phyloP scores from a whole-genome alignment of 2,329 filamentous ascomycete species.

The Ramichloridium luteum region DNA sequence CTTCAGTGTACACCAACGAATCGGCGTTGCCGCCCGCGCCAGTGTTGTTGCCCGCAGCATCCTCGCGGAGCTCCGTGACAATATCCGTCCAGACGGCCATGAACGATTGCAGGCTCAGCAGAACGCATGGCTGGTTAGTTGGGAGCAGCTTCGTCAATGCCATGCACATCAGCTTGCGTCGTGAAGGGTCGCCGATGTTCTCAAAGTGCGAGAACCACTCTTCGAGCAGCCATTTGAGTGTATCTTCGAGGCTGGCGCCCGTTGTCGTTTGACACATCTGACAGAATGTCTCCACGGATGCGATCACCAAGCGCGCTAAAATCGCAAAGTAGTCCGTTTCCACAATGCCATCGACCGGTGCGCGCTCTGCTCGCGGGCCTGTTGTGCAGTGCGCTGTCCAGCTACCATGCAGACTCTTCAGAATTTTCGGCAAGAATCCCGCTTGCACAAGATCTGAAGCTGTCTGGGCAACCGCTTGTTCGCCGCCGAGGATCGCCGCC shows the following conservation, averaged over 20 bases:
- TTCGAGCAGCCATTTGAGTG: constrained; percentile 38
- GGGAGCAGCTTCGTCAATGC: constrained; percentile 61
- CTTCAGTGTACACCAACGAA: constrained; percentile 29
- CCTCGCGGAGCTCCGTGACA: constrained; percentile 51
- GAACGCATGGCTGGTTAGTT: constrained; percentile 39
- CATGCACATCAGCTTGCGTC: constrained; percentile 60
- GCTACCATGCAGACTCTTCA: constrained; percentile 31
- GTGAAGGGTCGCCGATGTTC: constrained; percentile 51
- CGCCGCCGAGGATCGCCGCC: constrained; percentile 39
- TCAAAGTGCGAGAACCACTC: constrained; percentile 58
- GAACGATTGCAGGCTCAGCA: constrained; percentile 51
- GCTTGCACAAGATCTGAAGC: constrained; percentile 45
- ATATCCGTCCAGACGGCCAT: constrained; percentile 65
- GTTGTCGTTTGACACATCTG: constrained; percentile 34
- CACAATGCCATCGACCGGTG: constrained; percentile 59
- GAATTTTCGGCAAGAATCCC: constrained; percentile 43
- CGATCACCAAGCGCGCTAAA: constrained; percentile 63
- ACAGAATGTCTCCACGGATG: constrained; percentile 57
- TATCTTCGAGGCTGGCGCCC: constrained; percentile 20
- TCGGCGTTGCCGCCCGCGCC: constrained; percentile 19
- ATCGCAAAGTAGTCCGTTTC: constrained; percentile 80
- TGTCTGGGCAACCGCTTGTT: constrained; percentile 38
- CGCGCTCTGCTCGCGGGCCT: constrained; percentile 60
- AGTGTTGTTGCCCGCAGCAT: constrained; percentile 9
- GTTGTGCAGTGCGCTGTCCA: constrained; percentile 67